Evolutionary conservation across 352 stramenopile genomes (phyloP).

Genomic region (Phytophthora hibernalis): DNA sequence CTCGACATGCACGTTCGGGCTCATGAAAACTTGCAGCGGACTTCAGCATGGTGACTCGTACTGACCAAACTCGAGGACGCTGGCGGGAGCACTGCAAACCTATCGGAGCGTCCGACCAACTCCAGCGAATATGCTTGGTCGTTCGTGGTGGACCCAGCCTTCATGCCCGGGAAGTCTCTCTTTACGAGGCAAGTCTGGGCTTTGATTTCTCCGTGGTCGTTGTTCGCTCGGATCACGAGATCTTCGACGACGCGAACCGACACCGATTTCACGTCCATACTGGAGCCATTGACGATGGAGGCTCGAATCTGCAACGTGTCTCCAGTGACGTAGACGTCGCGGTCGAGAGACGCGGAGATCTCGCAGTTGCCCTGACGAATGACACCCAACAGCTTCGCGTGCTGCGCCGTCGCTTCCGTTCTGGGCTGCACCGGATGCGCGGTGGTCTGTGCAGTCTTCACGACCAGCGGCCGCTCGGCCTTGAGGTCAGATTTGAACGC

Average conservation of each 20-base stretch:
- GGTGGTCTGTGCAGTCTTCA: conserved; percentile 15
- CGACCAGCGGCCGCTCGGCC: conserved; percentile 10
- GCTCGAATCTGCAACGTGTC: conserved; percentile 33
- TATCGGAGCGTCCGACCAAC: conserved; percentile 21
- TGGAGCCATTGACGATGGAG: conserved; percentile 33
- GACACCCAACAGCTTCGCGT: conserved; percentile 30
- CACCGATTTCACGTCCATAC: conserved; percentile 28
- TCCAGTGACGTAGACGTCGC: conserved; percentile 28
- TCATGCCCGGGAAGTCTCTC: conserved; percentile 25
- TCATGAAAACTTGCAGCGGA: conserved; percentile 36
- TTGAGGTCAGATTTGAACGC: conserved; percentile 27
- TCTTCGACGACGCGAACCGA: conserved; percentile 27
- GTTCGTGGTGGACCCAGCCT: conserved; percentile 21
- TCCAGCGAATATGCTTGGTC: conserved; percentile 31
- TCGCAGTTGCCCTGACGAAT: conserved; percentile 35
- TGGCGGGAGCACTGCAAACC: conserved; percentile 23
- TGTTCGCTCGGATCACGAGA: conserved; percentile 22
- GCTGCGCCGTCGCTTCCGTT: conserved; percentile 13
- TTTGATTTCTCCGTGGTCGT: conserved; percentile 23
- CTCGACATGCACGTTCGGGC: conserved; percentile 35
- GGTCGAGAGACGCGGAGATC: conserved; percentile 28
- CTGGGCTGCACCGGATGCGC: conserved; percentile 28
- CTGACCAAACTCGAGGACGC: conserved; percentile 24
- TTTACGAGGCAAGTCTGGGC: conserved; percentile 21
- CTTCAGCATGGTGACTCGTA: conserved; percentile 27